phyloP scores from a whole-genome alignment of 192 early-diverging fungal genomes.

The Podila epicladia region DNA sequence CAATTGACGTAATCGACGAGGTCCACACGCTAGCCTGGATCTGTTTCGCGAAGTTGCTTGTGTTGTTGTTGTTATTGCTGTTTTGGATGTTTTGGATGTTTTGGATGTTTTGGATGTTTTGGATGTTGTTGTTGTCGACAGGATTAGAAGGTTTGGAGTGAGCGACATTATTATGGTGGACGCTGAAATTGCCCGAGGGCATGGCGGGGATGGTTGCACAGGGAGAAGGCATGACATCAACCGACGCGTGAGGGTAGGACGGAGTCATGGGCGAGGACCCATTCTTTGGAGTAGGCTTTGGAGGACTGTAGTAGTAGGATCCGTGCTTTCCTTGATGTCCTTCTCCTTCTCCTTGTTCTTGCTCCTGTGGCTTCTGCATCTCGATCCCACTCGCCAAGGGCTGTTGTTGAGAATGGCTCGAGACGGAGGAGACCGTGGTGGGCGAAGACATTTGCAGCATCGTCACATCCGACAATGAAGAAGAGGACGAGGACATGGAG shows the following conservation, averaged over 20 bases:
- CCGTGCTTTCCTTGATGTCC: no score
- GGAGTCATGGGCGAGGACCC: background rate
- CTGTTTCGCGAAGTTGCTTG: background rate
- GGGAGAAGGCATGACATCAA: background rate
- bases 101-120: background rate
- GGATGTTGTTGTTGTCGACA: background rate
- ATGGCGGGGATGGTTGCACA: background rate
- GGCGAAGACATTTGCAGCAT: no score
- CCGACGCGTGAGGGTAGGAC: background rate
- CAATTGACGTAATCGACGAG: conserved; percentile 28
- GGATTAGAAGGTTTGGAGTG: background rate
- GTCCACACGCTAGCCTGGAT: conserved; percentile 25
- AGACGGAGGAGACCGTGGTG: no score
- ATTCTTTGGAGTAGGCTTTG: background rate
- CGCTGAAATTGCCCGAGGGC: background rate
- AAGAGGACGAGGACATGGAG: no score
- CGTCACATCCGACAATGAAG: no score
- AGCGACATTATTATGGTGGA: background rate
- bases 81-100: no score
- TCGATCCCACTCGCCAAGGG: background rate
- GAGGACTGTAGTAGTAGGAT: background rate
- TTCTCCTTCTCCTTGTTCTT: background rate
- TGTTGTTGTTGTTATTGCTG: background rate
- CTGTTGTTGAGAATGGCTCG: background rate
- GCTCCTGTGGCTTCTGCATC: background rate